These are phyloP conservation scores for Penicillium sp. DNA, from an alignment of 2,329 filamentous ascomycete species.

Conservation along the genomic window DNA sequence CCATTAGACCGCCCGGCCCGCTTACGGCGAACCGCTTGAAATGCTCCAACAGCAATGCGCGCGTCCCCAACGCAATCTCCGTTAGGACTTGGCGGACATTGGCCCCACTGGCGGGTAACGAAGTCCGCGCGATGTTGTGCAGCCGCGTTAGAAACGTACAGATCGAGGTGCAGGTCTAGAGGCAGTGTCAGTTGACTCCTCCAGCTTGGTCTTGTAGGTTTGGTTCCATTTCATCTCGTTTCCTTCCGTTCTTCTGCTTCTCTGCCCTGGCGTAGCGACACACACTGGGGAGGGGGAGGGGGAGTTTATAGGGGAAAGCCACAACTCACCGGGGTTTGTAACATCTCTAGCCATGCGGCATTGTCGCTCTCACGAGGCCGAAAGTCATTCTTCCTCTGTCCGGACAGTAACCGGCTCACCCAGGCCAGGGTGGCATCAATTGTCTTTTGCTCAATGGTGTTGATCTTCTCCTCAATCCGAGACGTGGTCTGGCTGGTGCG, in stretches of 20 bases:
- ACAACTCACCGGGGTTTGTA: conserved; percentile 66
- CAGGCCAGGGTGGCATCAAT: conserved; percentile 73
- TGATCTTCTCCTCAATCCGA: conserved; percentile 81
- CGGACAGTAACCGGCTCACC: conserved; percentile 67
- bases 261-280: neutral
- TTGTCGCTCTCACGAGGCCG: conserved; percentile 74
- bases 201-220: no score
- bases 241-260: no score
- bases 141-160: conserved; percentile 74
- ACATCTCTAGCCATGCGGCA: conserved; percentile 60
- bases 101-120: conserved; percentile 62
- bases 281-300: neutral
- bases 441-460: conserved; percentile 65
- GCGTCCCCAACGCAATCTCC: conserved; percentile 77
- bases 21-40: conserved; percentile 93
- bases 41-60: conserved; percentile 79
- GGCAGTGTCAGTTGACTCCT: neutral
- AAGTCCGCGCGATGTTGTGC: conserved; percentile 60
- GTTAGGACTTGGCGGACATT: conserved; percentile 80
- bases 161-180: conserved; percentile 70
- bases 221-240: no score
- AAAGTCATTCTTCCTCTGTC: conserved; percentile 87
- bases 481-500: conserved; percentile 70
- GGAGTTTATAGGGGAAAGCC: neutral
- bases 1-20: conserved; percentile 88